Base-by-base conservation (phyloP, 2,329 filamentous ascomycete genomes). In the Balansia obtecta region DNA sequence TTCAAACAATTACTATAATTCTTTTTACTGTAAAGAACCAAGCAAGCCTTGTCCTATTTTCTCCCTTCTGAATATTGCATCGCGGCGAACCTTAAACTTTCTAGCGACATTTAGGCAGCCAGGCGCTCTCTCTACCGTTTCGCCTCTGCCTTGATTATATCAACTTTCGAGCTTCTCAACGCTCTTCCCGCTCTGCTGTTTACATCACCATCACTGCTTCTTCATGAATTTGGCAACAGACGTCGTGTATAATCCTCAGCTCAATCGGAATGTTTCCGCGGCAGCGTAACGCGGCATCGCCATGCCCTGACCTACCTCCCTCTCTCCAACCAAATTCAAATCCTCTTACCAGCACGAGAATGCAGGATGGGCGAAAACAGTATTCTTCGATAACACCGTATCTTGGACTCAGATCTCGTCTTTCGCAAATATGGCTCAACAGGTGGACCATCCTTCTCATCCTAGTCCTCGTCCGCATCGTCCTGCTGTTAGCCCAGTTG, bases 341-440 rank as follows among this genome's bases (percentile, higher is more conserved):
- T 48, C 66, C 69, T 16, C 58, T 70, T 56, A 63, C 68, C 48
- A 56, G 64, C 52, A 58, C 57, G 43, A 64, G 61, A 51, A 54
- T 60, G 16, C 61, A 63, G 45, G 20, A 49, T 10, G 33, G 12
- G 13, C 33, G 22, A 33, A 18, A n/a, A 11, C 15, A 10, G 11
- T 10, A 37, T 22, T 27, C 79, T 65, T 80, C 80, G 63, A 77
- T 86, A 62, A 96, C 89, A 56, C 91, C 93, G 54, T 97, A 97
- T 67, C 85, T 98, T 55, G 89, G 90, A 60, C 81, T 96, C 63
- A 82, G 83, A 62, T 84, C 91, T 60, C 84, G 90, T 61, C 77
- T 97, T 60, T 97, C 93, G 48, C 93, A 98, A 73, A 78, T 94
- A 67, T 96, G 91, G 89, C 83, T 98, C 71, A 97, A 98, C 73